Evolutionary conservation across 805 yeast genomes (phyloP).

Genomic region (Candida chauliodis): DNA sequence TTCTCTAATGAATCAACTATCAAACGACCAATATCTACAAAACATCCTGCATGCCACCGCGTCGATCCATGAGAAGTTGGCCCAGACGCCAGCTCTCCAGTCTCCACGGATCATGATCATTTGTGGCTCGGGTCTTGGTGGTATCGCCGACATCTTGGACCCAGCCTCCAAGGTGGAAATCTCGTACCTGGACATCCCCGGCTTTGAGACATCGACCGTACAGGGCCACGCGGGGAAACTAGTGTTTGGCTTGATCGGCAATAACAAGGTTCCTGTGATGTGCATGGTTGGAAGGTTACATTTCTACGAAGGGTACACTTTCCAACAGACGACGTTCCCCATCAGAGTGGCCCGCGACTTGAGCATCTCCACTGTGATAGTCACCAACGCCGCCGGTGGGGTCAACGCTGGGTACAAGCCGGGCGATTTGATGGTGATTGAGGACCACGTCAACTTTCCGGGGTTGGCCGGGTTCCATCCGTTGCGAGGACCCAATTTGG

Average conservation of each 20-base stretch:
- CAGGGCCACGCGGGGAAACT: constrained; percentile 86
- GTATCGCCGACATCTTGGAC: constrained; percentile 57
- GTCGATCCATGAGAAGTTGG: constrained; percentile 5
- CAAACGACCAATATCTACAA: constrained; percentile 16
- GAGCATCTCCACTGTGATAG: constrained; percentile 62
- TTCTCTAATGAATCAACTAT: constrained; percentile 10
- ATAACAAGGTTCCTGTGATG: constrained; percentile 69
- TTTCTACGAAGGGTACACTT: constrained; percentile 86
- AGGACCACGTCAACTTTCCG: constrained; percentile 87
- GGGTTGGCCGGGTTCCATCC: constrained; percentile 90
- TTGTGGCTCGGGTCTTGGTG: constrained; percentile 95
- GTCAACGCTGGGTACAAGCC: constrained; percentile 61
- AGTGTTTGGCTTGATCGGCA: constrained; percentile 73
- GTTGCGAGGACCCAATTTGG: constrained; percentile 80
- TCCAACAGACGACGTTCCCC: constrained; percentile 81
- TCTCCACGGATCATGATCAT: constrained; percentile 71
- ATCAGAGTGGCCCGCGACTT: constrained; percentile 67
- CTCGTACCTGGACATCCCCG: constrained; percentile 69
- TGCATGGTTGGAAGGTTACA: constrained; percentile 95
- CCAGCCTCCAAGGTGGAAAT: constrained; percentile 46
- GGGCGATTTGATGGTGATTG: constrained; percentile 88
- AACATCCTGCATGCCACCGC: constrained; percentile 10
- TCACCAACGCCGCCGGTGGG: constrained; percentile 98
- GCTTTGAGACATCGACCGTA: constrained; percentile 78
- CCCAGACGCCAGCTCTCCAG: background rate